Base-by-base conservation (phyloP, 805 yeast genomes). In the Saturnispora saitoi region DNA sequence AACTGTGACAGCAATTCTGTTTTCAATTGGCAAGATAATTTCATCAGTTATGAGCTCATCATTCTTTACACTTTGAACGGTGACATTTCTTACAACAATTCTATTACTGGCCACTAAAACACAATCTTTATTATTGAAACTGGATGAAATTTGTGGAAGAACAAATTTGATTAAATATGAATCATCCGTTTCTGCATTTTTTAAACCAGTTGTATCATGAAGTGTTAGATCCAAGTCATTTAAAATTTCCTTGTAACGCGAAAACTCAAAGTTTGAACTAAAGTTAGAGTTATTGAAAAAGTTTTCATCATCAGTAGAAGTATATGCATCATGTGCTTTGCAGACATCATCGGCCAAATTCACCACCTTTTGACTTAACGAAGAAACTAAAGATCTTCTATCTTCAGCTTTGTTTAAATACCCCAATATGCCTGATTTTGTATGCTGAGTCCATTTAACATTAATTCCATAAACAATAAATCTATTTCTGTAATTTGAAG, bases 91-190 rank as follows among this genome's bases (percentile, higher is more conserved):
- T 50, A 76, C 58, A 50, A 80, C 84, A 47, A 82, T 70, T 55
- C 81, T 85, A 53, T 75, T 73, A 0, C 85, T 75, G 3, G 81
- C 69, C 3, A 80, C 55, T 31, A 81, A 58, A 6, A 77, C 70
- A 49, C 81, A 76, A 1, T 77, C 67, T 12, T 72, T 65, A 1
- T 69, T 70, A 43, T 72, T 76, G 17, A 65, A 63, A 12, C 71
- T 72, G 19, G 63, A 47, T 58, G 89, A 93, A 38, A 91, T 75
- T 62, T 91, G 97, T 0, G 98, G 97, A 15, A 87, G 77, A 12
- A 87, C 71, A 42, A 90, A 73, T 52, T 85, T 83, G 42, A 90
- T 70, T 53, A 82, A 66, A 58, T 81, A 62, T 3, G 58, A 51
- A 49, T 65, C 68, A 37, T 62, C 65, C 10, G 58, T 50, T 22